Conservation (phyloP, 2,329 filamentous ascomycete genomes). For the Aureobasidium lini region DNA sequence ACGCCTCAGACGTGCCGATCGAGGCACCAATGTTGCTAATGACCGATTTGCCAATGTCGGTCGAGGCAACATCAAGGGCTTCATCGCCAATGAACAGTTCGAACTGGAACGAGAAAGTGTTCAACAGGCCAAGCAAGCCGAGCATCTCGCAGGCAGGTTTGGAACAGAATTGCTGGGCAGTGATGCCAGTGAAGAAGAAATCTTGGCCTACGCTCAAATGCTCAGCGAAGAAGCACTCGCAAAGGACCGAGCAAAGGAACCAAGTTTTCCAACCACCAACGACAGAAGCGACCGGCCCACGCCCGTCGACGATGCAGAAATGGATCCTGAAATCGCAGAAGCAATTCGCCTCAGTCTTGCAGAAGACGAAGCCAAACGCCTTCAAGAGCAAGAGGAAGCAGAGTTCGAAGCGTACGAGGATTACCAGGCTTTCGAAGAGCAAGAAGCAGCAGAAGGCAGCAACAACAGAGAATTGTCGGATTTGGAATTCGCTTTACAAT, state of each 20-base stretch:
- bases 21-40: constrained; percentile 51
- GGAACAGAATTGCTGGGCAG: constrained; percentile 65
- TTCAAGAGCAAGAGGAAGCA: constrained; percentile 14
- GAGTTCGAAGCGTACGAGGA: constrained; percentile 6
- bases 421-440: too few species aligned
- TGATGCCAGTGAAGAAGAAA: constrained; percentile 52
- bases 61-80: constrained; percentile 65
- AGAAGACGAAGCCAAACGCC: neutral
- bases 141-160: constrained; percentile 69
- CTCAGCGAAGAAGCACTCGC: constrained; percentile 53
- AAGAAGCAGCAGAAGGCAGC: constrained; percentile 28
- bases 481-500: constrained; percentile 53
- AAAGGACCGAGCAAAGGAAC: constrained; percentile 41
- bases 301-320: constrained; percentile 30
- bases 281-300: constrained; percentile 28
- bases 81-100: constrained; percentile 77
- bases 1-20: constrained; percentile 62
- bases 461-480: constrained; percentile 45
- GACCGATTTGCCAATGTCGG: constrained; percentile 55
- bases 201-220: constrained; percentile 55
- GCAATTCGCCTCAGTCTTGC: constrained; percentile 49
- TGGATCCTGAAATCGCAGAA: constrained; percentile 54
- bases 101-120: constrained; percentile 70
- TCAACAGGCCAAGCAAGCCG: constrained; percentile 58
- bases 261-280: constrained; percentile 31